Evolutionary conservation across 202 grass and related monocot genomes (phyloP).

Genomic region (Carex arenaria): DNA sequence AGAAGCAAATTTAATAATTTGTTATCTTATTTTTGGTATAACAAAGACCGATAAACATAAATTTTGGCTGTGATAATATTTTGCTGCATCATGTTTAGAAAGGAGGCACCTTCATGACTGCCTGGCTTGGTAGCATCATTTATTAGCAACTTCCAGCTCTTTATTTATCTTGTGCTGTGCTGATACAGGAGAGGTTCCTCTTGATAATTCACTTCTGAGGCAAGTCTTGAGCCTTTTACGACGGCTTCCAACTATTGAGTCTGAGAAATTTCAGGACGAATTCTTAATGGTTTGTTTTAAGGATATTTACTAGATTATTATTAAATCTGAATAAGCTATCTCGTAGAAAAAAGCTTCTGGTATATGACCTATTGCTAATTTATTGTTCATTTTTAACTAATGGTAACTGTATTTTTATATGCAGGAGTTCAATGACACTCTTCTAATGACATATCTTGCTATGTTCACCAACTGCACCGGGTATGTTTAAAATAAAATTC

Average conservation of each 20-base stretch:
- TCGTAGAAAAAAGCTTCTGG: not conserved
- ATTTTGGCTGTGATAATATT: not conserved
- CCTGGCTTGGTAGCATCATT: conserved; percentile 1
- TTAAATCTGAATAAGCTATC: not conserved
- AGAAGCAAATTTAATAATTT: conserved; percentile 1
- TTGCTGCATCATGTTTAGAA: not conserved
- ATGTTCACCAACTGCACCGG: conserved; percentile 96
- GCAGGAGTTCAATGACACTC: conserved; percentile 97
- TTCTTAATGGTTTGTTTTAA: conserved; percentile 76
- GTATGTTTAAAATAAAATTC: conserved; percentile 31
- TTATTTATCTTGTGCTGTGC: not conserved
- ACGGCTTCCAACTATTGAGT: conserved; percentile 94
- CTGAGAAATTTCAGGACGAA: conserved; percentile 95
- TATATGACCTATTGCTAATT: conserved; percentile 6
- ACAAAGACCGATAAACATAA: not conserved
- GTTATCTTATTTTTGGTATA: not conserved
- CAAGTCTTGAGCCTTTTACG: conserved; percentile 95
- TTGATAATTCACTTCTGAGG: conserved; percentile 90
- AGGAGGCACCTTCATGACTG: not conserved
- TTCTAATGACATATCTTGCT: conserved; percentile 91
- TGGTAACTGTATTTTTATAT: conserved; percentile 17
- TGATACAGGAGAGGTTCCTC: conserved; percentile 61
- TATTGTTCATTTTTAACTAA: not conserved
- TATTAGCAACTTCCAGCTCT: not conserved
- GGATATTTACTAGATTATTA: conserved; percentile 5